These are phyloP conservation scores for Ceratocystis albifundus DNA, from an alignment of 2,329 filamentous ascomycete species.

Conservation along the genomic window DNA sequence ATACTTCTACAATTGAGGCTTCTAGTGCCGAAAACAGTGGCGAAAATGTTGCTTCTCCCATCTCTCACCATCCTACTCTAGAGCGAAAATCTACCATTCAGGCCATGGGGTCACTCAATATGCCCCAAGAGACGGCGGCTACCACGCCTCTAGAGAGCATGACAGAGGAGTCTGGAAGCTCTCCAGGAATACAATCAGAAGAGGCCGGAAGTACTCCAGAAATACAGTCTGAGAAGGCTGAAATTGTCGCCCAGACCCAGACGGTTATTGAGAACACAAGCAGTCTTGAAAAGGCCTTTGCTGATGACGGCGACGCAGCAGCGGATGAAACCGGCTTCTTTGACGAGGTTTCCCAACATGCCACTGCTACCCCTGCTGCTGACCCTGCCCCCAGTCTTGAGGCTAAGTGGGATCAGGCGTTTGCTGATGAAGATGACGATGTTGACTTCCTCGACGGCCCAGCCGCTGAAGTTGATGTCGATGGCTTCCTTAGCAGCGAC, in stretches of 20 bases:
- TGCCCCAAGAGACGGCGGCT: neutral
- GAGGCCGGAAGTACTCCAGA: neutral
- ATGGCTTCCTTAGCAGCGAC: slow-evolving; percentile 66
- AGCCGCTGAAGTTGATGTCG: slow-evolving; percentile 43
- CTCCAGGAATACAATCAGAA: slow-evolving; percentile 18
- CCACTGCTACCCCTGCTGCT: slow-evolving; percentile 22
- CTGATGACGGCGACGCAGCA: neutral
- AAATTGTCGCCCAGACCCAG: no score
- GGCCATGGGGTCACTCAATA: slow-evolving; percentile 44
- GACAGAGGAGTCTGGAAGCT: slow-evolving; percentile 27
- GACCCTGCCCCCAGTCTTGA: slow-evolving; percentile 51
- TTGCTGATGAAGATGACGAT: slow-evolving; percentile 64
- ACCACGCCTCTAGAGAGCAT: slow-evolving; percentile 25
- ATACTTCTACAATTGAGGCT: slow-evolving; percentile 27
- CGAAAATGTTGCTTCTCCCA: slow-evolving; percentile 10
- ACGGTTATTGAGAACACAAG: no score
- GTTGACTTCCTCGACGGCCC: slow-evolving; percentile 48
- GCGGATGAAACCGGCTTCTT: slow-evolving; percentile 14
- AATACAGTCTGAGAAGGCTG: no score
- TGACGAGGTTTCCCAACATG: slow-evolving; percentile 17
- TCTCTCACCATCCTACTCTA: slow-evolving; percentile 31
- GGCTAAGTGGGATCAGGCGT: slow-evolving; percentile 71
- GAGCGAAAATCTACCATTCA: slow-evolving; percentile 60
- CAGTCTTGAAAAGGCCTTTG: neutral
- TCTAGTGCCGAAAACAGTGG: slow-evolving; percentile 30